These are phyloP conservation scores for Phytophthora aleatoria DNA, from an alignment of 352 stramenopile species.

Conservation along the genomic window DNA sequence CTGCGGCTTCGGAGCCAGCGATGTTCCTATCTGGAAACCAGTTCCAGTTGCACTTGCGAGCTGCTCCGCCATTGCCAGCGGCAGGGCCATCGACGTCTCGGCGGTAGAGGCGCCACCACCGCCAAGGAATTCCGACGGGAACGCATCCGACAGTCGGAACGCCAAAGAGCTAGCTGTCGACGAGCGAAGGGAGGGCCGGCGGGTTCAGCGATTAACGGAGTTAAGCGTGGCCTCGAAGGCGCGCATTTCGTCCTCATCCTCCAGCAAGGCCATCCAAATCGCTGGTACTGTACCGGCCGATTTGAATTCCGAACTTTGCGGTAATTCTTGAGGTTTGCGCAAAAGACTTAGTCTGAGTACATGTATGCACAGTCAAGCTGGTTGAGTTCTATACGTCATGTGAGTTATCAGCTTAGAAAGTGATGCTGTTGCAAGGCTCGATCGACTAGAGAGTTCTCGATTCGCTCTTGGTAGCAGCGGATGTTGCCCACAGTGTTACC, in stretches of 20 bases:
- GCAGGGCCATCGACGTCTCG: constrained; percentile 1
- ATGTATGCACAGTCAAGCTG: no score
- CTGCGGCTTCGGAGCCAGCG: background rate
- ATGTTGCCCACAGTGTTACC: no score
- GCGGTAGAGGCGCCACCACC: constrained; percentile 1
- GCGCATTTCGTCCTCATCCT: constrained; percentile 24
- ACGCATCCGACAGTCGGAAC: constrained; percentile 13
- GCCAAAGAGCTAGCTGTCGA: constrained; percentile 15
- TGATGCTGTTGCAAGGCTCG: background rate
- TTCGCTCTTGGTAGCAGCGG: no score
- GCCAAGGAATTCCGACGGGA: constrained; percentile 4
- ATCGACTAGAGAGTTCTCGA: no score
- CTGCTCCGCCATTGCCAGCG: constrained; percentile 9
- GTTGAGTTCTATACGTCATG: no score
- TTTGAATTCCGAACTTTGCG: no score
- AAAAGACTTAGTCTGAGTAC: no score
- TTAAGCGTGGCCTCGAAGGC: constrained; percentile 24
- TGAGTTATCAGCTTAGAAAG: background rate
- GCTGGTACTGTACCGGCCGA: background rate
- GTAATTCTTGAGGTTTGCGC: no score
- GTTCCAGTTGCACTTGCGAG: background rate
- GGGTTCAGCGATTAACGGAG: constrained; percentile 19
- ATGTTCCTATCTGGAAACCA: constrained; percentile 12
- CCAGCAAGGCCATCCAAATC: constrained; percentile 14
- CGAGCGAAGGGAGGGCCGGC: background rate